phyloP scores from a whole-genome alignment of 352 stramenopile genomes.

The Globisporangium recalcitrans region DNA sequence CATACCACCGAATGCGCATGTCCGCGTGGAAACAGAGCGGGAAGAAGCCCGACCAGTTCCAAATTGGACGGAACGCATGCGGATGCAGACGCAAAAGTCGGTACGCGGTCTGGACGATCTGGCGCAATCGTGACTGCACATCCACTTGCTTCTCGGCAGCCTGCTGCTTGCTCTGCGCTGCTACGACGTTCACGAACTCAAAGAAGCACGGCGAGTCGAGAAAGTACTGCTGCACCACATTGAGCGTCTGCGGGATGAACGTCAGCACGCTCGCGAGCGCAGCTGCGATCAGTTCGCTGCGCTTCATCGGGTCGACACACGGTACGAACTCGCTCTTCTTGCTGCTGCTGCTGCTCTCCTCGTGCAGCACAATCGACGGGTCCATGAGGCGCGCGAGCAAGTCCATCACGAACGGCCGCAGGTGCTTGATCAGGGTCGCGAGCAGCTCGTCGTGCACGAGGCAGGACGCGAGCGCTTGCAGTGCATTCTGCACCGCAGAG shows the following conservation, averaged over 20 bases:
- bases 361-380: conserved; percentile 39
- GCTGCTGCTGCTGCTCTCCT: conserved; percentile 13
- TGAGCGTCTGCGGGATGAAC: conserved; percentile 49
- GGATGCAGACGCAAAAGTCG: conserved; percentile 49
- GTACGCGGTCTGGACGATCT: conserved; percentile 56
- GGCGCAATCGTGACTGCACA: conserved; percentile 32
- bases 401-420: conserved; percentile 71
- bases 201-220: conserved; percentile 71
- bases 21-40: conserved; percentile 76
- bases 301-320: conserved; percentile 46
- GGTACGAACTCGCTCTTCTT: conserved; percentile 11
- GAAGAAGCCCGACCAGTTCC: conserved; percentile 82
- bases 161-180: conserved; percentile 31
- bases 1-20: conserved; percentile 49
- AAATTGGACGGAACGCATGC: conserved; percentile 48
- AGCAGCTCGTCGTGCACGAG: conserved; percentile 46
- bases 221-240: conserved; percentile 61
- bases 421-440: conserved; percentile 40
- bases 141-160: conserved; percentile 21
- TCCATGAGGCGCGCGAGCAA: conserved; percentile 62
- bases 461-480: conserved; percentile 55
- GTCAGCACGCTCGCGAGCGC: conserved; percentile 53
- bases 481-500: conserved; percentile 21
- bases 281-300: conserved; percentile 42
- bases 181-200: conserved; percentile 48